Conservation (phyloP, 2,329 filamentous ascomycete genomes). For the Davidsoniella australis region DNA sequence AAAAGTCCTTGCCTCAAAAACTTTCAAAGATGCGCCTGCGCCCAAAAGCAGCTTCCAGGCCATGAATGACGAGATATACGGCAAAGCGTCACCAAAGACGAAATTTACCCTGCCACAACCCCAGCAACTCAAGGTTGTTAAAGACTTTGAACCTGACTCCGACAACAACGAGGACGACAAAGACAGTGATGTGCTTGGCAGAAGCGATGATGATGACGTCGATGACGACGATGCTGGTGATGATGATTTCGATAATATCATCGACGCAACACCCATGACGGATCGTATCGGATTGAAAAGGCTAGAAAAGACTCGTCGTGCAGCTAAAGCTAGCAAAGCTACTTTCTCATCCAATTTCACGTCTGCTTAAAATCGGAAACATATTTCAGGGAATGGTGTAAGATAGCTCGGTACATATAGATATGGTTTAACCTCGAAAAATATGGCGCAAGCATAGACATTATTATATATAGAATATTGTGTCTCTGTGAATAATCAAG, state of each 20-base stretch:
- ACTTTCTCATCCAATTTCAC: constrained; percentile 34
- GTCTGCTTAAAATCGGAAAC: constrained; percentile 22
- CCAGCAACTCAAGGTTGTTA: constrained; percentile 34
- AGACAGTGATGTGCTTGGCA: constrained; percentile 19
- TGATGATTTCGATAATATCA: constrained; percentile 81
- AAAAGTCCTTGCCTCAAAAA: constrained; percentile 79
- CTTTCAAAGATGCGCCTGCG: constrained; percentile 40
- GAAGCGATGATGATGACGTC: constrained; percentile 42
- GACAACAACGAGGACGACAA: constrained; percentile 42
- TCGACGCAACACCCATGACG: constrained; percentile 76
- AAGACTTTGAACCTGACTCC: constrained; percentile 44
- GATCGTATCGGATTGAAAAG: constrained; percentile 56
- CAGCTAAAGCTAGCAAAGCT: constrained; percentile 29
- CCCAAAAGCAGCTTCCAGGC: constrained; percentile 27
- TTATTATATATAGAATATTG: no score
- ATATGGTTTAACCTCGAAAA: not conserved
- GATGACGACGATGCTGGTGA: constrained; percentile 37
- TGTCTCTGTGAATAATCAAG: no score
- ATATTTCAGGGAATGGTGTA: no score
- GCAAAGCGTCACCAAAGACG: constrained; percentile 24
- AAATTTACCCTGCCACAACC: constrained; percentile 43
- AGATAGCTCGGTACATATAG: not conserved
- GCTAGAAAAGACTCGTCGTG: constrained; percentile 37
- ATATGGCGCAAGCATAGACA: not conserved
- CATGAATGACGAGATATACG: not conserved